phyloP scores from a whole-genome alignment of 2,329 filamentous ascomycete species.

The Phyllosticta citriasiana region DNA sequence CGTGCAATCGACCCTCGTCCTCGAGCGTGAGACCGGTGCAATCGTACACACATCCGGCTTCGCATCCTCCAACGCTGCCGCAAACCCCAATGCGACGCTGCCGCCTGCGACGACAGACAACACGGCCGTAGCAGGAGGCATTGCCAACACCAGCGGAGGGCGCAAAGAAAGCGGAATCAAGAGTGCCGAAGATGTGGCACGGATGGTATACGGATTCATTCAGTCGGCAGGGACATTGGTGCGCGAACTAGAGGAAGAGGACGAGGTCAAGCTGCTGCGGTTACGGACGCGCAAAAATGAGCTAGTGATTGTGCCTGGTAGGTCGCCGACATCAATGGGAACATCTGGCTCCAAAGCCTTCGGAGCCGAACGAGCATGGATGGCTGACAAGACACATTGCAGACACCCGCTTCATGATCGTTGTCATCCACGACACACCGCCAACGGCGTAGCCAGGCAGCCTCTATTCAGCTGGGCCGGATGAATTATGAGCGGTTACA shows the following conservation, averaged over 20 bases:
- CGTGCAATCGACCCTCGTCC: conserved; percentile 66
- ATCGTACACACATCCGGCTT: conserved; percentile 69
- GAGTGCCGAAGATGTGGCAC: conserved; percentile 62
- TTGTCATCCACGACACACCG: conserved; percentile 75
- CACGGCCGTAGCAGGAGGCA: conserved; percentile 19
- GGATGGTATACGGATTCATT: conserved; percentile 67
- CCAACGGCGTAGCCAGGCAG: conserved; percentile 33
- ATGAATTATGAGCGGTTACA: conserved; percentile 1
- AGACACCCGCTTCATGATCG: conserved; percentile 66
- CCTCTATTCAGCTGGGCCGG: neutral
- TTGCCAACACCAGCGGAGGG: conserved; percentile 15
- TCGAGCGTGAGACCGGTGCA: conserved; percentile 61
- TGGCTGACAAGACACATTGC: neutral
- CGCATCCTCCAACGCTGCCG: conserved; percentile 47
- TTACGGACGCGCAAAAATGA: conserved; percentile 79
- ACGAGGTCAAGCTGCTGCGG: conserved; percentile 66
- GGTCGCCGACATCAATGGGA: conserved; percentile 5
- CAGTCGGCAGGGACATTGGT: conserved; percentile 59
- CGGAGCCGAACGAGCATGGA: neutral
- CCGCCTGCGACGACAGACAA: conserved; percentile 24
- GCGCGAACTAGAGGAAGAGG: conserved; percentile 64
- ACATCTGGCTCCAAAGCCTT: neutral
- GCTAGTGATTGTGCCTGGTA: conserved; percentile 65
- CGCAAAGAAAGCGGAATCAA: conserved; percentile 39
- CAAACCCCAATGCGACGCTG: conserved; percentile 32